Evolutionary conservation across 176 grass and related monocot species (phyloP), one percentile per base, ranked within the genome.

Genomic region (Oryza glaberrima): DNA sequence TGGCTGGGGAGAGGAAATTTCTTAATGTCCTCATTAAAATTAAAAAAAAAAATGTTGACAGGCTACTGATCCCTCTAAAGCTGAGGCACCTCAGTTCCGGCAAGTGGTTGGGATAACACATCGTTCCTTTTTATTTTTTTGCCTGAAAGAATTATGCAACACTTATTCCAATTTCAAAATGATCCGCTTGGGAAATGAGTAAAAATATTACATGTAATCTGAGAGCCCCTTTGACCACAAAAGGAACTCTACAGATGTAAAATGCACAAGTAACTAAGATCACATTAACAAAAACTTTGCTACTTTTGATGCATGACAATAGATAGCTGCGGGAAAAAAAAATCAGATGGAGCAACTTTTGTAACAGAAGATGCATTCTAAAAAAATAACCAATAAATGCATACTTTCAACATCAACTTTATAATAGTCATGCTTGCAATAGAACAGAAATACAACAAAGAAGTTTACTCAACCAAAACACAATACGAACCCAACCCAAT

Each of bases 121-220:
- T 13, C 19, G 11, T 19, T 47, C 75, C 38, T 40, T 40, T 28
- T 28, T 28, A 28, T 38, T 38, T 74, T 36, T 22, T 58, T 41
- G 69, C 49, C 63, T 87, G 76, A 75, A 87, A 83, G 23, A 86
- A 85, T 82, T 23, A 58, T 16, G 77, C 15, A 76, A 41, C 3
- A 52, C 17, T 77, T 44, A 30, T 28, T 60, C 40, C 52, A 70
- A 35, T 32, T 71, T 86, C 23, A 78, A 66, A 83, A 19, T 14
- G 1, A 11, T n/a, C 36, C 41, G 14, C 7, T 66, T 36, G 15
- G 13, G 69, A 6, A 86, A 73, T 11, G 26, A 49, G 43, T 49
- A 28, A 35, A 86, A 35, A 86, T 64, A 35, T 23, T 64, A 19
- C 20, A 82, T 70, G 38, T 4, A 63, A 77, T 58, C 23, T 56